Percentiles rank a stretch among this genome's conserved stretches.
Evolutionary conservation across 331 rosid genomes (phyloP).

Genomic region (Malus hybrid): DNA sequence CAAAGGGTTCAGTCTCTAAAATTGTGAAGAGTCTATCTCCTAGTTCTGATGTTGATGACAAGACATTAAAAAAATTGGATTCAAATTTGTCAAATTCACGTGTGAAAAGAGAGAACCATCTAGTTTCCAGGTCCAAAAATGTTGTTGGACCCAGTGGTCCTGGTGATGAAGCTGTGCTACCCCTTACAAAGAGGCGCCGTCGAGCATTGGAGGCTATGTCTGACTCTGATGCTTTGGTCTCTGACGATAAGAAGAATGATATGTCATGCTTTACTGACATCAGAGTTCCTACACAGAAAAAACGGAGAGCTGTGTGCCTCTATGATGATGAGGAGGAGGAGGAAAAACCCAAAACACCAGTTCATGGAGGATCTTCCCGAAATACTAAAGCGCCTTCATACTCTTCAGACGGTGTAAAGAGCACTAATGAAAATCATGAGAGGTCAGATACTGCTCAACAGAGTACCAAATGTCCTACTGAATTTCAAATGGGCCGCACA

Average conservation of each 20-base stretch:
- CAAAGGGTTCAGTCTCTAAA: constrained; percentile 34
- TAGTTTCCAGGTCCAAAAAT: constrained; percentile 25
- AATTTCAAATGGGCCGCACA: constrained; percentile 28
- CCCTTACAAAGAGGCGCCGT: constrained; percentile 40
- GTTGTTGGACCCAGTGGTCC: constrained; percentile 33
- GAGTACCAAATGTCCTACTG: constrained; percentile 29
- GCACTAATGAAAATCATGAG: constrained; percentile 27
- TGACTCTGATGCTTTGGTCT: constrained; percentile 36
- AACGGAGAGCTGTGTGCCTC: constrained; percentile 82
- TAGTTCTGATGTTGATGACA: constrained; percentile 36
- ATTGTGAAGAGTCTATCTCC: constrained; percentile 36
- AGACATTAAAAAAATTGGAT: constrained; percentile 38
- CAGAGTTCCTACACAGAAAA: constrained; percentile 37
- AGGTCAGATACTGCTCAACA: constrained; percentile 31
- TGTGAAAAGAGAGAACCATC: constrained; percentile 50
- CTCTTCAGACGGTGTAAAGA: constrained; percentile 43
- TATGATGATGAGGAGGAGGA: constrained; percentile 69
- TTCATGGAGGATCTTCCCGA: constrained; percentile 76
- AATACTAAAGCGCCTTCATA: constrained; percentile 36
- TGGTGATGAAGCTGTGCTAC: constrained; percentile 44
- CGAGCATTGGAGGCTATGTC: constrained; percentile 45
- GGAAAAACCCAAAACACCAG: constrained; percentile 72
- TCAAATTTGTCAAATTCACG: constrained; percentile 35
- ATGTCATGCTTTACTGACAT: constrained; percentile 23
- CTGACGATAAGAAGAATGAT: constrained; percentile 48